These are phyloP conservation scores for Botrytis aclada DNA, from an alignment of 2,329 filamentous ascomycete genomes.

Conservation along the genomic window DNA sequence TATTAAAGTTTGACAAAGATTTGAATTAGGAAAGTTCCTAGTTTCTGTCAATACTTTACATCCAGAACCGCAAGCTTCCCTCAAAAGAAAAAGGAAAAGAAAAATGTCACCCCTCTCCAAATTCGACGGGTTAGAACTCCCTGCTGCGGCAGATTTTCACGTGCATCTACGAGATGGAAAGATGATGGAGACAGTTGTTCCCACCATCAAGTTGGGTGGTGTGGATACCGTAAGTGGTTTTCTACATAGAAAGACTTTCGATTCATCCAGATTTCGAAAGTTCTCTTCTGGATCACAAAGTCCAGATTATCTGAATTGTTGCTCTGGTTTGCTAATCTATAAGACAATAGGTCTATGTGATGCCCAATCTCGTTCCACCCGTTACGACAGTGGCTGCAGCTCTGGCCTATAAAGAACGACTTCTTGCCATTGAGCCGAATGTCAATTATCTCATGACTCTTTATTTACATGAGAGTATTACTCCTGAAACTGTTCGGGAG, in stretches of 20 bases:
- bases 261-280: neutral
- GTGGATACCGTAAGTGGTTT: slow-evolving; percentile 50
- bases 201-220: slow-evolving; percentile 57
- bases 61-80: neutral
- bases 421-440: slow-evolving; percentile 58
- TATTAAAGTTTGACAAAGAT: neutral
- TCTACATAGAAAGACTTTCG: neutral
- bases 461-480: slow-evolving; percentile 38
- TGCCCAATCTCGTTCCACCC: slow-evolving; percentile 62
- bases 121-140: slow-evolving; percentile 46
- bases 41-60: too few relatives aligned
- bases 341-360: slow-evolving; percentile 12
- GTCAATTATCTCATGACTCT: slow-evolving; percentile 73
- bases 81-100: neutral
- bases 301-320: neutral
- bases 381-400: slow-evolving; percentile 57
- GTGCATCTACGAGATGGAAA: slow-evolving; percentile 40
- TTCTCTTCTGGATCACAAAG: neutral
- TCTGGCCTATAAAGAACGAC: slow-evolving; percentile 59
- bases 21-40: neutral
- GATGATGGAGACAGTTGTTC: slow-evolving; percentile 55
- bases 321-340: slow-evolving; percentile 40
- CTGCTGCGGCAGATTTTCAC: slow-evolving; percentile 59
- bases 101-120: slow-evolving; percentile 7
- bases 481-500: slow-evolving; percentile 26